phyloP scores from a whole-genome alignment of 2,329 filamentous ascomycete genomes.

The Lecanicillium sp. region DNA sequence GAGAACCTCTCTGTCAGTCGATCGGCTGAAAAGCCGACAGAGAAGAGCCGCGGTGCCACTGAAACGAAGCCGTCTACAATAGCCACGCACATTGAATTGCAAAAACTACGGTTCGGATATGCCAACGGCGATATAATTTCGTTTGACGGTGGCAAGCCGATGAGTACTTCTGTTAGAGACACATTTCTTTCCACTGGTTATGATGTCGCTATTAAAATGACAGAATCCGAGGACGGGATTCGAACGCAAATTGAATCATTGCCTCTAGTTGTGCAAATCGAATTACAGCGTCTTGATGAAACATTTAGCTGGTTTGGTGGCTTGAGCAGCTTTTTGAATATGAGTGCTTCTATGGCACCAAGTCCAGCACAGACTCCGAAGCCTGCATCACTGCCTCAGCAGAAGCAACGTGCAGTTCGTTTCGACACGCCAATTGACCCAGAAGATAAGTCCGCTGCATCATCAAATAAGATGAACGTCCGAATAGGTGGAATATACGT shows the following conservation, averaged over 20 bases:
- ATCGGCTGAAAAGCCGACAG: neutral
- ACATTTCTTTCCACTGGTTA: constrained; percentile 48
- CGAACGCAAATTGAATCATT: constrained; percentile 64
- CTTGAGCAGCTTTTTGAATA: constrained; percentile 80
- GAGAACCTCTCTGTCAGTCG: constrained; percentile 5
- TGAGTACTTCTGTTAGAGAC: constrained; percentile 52
- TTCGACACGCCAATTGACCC: constrained; percentile 46
- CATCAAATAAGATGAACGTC: constrained; percentile 62
- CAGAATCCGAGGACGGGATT: constrained; percentile 33
- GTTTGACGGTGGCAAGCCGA: constrained; percentile 48
- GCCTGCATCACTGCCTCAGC: constrained; percentile 25
- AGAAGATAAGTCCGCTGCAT: constrained; percentile 35
- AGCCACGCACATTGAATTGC: constrained; percentile 35
- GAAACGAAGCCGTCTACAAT: constrained; percentile 18
- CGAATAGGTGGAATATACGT: constrained; percentile 70
- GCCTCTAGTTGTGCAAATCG: constrained; percentile 66
- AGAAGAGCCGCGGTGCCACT: neutral
- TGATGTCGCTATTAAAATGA: constrained; percentile 48
- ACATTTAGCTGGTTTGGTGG: constrained; percentile 85
- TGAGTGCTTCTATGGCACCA: constrained; percentile 76
- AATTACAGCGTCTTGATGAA: constrained; percentile 76
- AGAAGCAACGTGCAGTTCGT: constrained; percentile 47
- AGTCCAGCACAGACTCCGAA: constrained; percentile 45
- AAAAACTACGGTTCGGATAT: constrained; percentile 56
- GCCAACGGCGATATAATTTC: constrained; percentile 53